Base-by-base conservation (phyloP, 2,329 filamentous ascomycete genomes). In the Fusarium nematophilum region DNA sequence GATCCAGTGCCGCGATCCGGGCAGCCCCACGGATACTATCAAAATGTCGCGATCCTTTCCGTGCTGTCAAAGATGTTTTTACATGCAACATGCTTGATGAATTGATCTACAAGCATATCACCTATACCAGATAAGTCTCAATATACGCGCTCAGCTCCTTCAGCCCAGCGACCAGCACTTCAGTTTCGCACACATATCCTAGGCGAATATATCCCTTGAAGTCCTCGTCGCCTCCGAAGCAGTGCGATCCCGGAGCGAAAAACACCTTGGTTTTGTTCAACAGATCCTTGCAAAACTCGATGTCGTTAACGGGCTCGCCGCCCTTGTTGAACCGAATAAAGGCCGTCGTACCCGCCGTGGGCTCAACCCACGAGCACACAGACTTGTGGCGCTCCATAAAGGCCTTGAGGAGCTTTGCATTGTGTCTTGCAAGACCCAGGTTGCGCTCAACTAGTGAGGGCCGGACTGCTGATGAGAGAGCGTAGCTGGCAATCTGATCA, bases 151-250 rank as follows among this genome's bases (percentile, higher is more conserved):
- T 72, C 31, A 85, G 68, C 65, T 69, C 75, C 62, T 85, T 80
- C 68, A 96, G 70, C 0, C 85, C 92, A 60, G 87, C 82, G 66
- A 84, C 79, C 46, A 96, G 69, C n/a, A 91, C 81, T 11, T 86
- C 81, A 1, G 90, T 93, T 65, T 89, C 82, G 67, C 86, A 88
- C 1, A 88, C 90, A 74, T 90, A 95, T 1, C 92, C 91, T 59
- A 96, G 83, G 55, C 92, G 81, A 17, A 96, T 88, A 73, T 86
- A 93, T 3, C 92, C 92, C 64, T 83, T 81, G 68, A 91, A 93
- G 38, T 91, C 87, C 31, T 81, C 70, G 10, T 78, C 79, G 4
- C 79, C 73, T 0, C 92, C 92, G 73, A 96, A 96, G 65, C 89
- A 92, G 34, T 80, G 81, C 39, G 85, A 86, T 0, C 90, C 92